These are phyloP conservation scores for Mucor mucedo DNA, from an alignment of 371 early-diverging fungal genomes.

Conservation along the genomic window DNA sequence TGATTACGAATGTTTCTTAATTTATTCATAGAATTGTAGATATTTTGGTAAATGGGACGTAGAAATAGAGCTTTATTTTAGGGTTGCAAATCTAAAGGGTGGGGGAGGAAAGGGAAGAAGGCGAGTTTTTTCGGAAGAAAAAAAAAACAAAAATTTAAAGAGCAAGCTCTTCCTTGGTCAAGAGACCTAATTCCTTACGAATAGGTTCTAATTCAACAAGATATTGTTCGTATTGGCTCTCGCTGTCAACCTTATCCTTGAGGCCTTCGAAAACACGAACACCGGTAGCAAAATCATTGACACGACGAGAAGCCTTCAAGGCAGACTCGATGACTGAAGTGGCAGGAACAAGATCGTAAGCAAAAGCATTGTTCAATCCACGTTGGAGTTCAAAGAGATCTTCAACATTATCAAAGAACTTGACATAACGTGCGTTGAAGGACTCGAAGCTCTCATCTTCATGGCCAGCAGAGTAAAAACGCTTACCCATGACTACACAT, in stretches of 20 bases:
- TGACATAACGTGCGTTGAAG: slow-evolving; percentile 79
- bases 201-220: slow-evolving; percentile 83
- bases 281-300: slow-evolving; percentile 91
- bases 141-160: slow-evolving; percentile 34
- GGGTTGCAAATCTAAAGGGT: background rate
- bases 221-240: slow-evolving; percentile 85
- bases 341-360: slow-evolving; percentile 92
- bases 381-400: slow-evolving; percentile 96
- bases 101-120: background rate
- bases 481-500: slow-evolving; percentile 40
- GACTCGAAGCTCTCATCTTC: slow-evolving; percentile 81
- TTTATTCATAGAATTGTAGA: too few relatives aligned
- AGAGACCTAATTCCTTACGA: slow-evolving; percentile 83
- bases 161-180: slow-evolving; percentile 86
- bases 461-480: slow-evolving; percentile 71
- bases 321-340: slow-evolving; percentile 87
- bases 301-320: slow-evolving; percentile 85
- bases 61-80: background rate
- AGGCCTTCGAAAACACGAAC: slow-evolving; percentile 93
- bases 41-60: too few relatives aligned
- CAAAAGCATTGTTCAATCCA: slow-evolving; percentile 95
- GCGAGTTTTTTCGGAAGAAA: background rate
- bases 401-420: slow-evolving; percentile 88
- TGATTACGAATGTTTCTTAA: background rate
- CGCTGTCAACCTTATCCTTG: slow-evolving; percentile 85